Base-by-base conservation (phyloP, 2,329 filamentous ascomycete genomes). In the Berkeleyomyces rouxiae region DNA sequence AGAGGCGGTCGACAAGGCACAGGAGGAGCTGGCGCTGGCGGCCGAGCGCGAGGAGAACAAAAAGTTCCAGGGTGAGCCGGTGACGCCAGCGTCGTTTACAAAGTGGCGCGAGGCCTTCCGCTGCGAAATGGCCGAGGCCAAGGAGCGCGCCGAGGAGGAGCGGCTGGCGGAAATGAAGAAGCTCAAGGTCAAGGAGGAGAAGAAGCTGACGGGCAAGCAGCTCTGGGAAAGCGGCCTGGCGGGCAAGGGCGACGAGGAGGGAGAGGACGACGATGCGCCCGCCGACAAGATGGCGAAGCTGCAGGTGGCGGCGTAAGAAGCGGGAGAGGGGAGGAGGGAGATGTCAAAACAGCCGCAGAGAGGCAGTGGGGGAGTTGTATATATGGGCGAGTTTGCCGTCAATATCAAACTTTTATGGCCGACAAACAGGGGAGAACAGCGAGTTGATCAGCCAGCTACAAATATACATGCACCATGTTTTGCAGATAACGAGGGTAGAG, bases 1-100 rank as follows among this genome's bases (percentile, higher is more conserved):
- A 69, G 82, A 83, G 64, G 86, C 78, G 7, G 81, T 78, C 1
- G 80, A 79, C 6, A 80, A 82, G 69, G 78, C 70, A 51, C 75
- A 77, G 2, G 83, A 86, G 67, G 82, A 85, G 70, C 74, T 69
- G 11, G 63, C 75, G 11, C 72, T 78, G 5, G 82, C 77, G 9
- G 82, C 81, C 0, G 93, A 99, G 75, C 84, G 87, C 66, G 90
- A 93, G 72, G 93, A 99, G 77, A 99, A 99, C 72, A 84, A 86
- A 69, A 97, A 96, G 74, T 99, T 99, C 73, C 88, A 95, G 72
- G 93, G 93, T 64, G 89, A 89, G 43, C 79, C 84, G 40, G 93
- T 99, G 23, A 97, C 85, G n/a, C 79, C 83, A 31, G 90, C 96
- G 75, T 85, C 84, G 0, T 99, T 97, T 70, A 71, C 88, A 67